These are phyloP conservation scores for Lithohypha guttulata DNA, from an alignment of 2,329 filamentous ascomycete genomes.

Conservation along the genomic window DNA sequence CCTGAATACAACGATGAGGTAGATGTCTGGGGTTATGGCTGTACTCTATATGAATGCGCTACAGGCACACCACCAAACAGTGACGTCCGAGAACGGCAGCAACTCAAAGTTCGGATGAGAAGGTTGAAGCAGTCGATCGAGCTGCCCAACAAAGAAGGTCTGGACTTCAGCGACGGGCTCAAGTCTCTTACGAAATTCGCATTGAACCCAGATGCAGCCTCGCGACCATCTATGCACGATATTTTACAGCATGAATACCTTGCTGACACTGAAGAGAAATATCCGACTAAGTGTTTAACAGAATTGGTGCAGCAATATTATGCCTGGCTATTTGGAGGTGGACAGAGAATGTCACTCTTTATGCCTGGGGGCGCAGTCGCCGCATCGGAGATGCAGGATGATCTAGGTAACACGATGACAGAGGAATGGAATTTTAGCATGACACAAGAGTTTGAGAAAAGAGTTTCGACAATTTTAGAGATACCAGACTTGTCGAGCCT, in stretches of 20 bases:
- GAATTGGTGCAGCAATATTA: slow-evolving; percentile 40
- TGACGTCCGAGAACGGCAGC: slow-evolving; percentile 31
- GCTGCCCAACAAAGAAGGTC: slow-evolving; percentile 30
- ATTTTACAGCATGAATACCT: slow-evolving; percentile 38
- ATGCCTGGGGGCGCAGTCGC: slow-evolving; percentile 48
- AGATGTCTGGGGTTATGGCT: slow-evolving; percentile 42
- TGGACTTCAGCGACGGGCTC: slow-evolving; percentile 33
- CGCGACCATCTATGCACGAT: slow-evolving; percentile 37
- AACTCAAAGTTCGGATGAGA: slow-evolving; percentile 30
- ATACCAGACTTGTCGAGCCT: slow-evolving; percentile 26
- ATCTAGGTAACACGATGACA: slow-evolving; percentile 32
- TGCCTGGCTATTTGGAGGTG: slow-evolving; percentile 38
- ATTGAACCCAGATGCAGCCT: slow-evolving; percentile 33
- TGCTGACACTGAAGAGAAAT: slow-evolving; percentile 30
- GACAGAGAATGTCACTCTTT: slow-evolving; percentile 46
- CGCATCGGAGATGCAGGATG: slow-evolving; percentile 37
- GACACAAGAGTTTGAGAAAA: slow-evolving; percentile 48
- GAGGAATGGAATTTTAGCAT: slow-evolving; percentile 58
- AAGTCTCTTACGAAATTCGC: slow-evolving; percentile 36
- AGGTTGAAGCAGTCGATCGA: slow-evolving; percentile 34
- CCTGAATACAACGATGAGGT: slow-evolving; percentile 40
- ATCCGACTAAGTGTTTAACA: slow-evolving; percentile 35
- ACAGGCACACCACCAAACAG: slow-evolving; percentile 40
- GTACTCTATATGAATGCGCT: slow-evolving; percentile 40
- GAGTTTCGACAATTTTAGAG: slow-evolving; percentile 36